phyloP scores from a whole-genome alignment of 1,139 yeast genomes.

The Blastobotrys elegans region DNA sequence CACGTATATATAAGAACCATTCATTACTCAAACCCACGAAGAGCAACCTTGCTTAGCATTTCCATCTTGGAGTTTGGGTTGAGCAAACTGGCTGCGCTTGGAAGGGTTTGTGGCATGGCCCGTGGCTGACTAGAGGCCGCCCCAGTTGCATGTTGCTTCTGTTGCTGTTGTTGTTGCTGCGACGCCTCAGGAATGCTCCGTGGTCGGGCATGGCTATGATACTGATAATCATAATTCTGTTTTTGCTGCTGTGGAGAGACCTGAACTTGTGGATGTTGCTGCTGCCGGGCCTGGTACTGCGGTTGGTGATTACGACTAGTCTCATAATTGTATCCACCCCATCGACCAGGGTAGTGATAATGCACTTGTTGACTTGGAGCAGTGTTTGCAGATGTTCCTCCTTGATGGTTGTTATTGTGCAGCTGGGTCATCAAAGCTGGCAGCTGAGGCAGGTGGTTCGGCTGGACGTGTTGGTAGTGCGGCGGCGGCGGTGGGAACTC shows the following conservation, averaged over 20 bases:
- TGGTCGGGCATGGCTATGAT: background rate
- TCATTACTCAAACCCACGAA: too few species aligned
- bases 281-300: background rate
- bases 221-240: background rate
- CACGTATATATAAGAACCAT: too few species aligned
- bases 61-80: conserved; percentile 1
- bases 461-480: background rate
- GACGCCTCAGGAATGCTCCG: background rate
- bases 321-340: background rate
- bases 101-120: background rate
- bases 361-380: background rate
- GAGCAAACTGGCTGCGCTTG: background rate
- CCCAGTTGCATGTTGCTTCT: too few species aligned
- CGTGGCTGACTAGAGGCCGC: background rate
- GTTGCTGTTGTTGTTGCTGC: background rate
- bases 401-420: background rate
- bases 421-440: background rate
- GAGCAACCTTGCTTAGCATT: background rate
- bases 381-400: background rate
- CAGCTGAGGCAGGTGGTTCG: background rate
- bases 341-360: background rate
- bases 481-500: background rate
- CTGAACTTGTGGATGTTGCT: background rate
- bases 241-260: background rate
- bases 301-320: background rate